Percentiles rank a stretch among this genome's conserved stretches.
phyloP scores from a whole-genome alignment of 306 rosid species.

The Inga oerstediana region DNA sequence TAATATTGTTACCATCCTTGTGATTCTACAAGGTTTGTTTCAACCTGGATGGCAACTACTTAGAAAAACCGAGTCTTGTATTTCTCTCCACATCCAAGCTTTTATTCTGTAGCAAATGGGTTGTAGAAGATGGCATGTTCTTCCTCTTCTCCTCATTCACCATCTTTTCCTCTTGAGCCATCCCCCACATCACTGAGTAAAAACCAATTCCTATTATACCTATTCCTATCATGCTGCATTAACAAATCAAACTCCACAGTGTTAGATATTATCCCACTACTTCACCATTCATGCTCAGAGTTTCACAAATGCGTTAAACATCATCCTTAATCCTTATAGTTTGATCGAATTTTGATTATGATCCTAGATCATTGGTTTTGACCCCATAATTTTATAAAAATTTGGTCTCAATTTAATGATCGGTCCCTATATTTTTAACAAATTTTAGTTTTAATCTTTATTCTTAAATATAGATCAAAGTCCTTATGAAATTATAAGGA shows the following conservation, averaged over 20 bases:
- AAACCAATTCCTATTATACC: conserved; percentile 47
- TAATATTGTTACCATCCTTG: no score
- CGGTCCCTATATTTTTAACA: no score
- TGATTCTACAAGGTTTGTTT: no score
- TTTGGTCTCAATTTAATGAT: no score
- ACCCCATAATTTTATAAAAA: no score
- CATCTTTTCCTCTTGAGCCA: conserved; percentile 37
- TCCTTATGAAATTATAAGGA: no score
- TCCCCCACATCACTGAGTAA: conserved; percentile 58
- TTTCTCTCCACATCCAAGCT: conserved; percentile 18
- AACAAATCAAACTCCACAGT: background rate
- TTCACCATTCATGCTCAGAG: background rate
- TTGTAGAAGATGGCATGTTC: conserved; percentile 5
- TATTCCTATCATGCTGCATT: conserved; percentile 49
- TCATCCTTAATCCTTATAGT: no score
- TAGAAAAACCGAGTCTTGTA: background rate
- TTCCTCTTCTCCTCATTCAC: background rate
- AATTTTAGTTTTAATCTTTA: no score
- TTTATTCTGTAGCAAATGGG: conserved; percentile 36
- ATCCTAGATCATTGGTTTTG: no score
- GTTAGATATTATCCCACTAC: background rate
- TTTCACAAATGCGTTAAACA: background rate
- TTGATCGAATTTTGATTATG: no score
- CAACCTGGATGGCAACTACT: background rate
- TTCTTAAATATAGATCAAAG: no score